Percentiles rank a stretch among this genome's conserved stretches.
phyloP scores from a whole-genome alignment of 2,329 filamentous ascomycete genomes.

The Hymenoscyphus repandus region DNA sequence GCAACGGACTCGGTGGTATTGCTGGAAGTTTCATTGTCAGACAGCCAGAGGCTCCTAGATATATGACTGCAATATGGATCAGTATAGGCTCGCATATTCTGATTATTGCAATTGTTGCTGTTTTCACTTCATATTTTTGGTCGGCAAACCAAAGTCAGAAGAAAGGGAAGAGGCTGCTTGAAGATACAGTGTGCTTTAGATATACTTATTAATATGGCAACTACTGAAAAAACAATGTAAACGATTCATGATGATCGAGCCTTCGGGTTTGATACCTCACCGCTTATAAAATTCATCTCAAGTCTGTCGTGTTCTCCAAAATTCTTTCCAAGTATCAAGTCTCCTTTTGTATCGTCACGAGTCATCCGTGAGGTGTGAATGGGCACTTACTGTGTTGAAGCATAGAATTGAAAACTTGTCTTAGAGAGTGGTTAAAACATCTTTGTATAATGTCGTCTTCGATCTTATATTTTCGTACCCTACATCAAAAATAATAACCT shows the following conservation, averaged over 20 bases:
- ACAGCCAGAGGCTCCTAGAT: conserved; percentile 54
- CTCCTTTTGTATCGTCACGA: not conserved
- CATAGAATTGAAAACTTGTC: no score
- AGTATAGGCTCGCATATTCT: conserved; percentile 60
- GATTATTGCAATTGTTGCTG: conserved; percentile 47
- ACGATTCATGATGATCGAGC: no score
- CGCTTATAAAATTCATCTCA: not conserved
- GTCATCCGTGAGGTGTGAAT: not conserved
- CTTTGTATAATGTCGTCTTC: no score
- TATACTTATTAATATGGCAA: conserved; percentile 25
- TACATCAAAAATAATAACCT: not conserved
- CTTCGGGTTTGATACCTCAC: not conserved
- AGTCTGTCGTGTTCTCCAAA: no score
- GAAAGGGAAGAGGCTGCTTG: conserved; percentile 43
- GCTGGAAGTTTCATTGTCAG: conserved; percentile 64
- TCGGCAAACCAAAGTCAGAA: conserved; percentile 44
- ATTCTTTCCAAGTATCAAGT: not conserved
- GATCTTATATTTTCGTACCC: not conserved
- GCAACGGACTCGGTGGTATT: conserved; percentile 77
- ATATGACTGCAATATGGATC: conserved; percentile 62
- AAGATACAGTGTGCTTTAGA: conserved; percentile 32
- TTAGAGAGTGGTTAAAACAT: no score
- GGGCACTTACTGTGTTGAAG: not conserved
- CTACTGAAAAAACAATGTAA: not conserved
- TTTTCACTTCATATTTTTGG: conserved; percentile 50